Evolutionary conservation across 2,329 filamentous ascomycete genomes (phyloP).

Genomic region (Cytospora piceae): DNA sequence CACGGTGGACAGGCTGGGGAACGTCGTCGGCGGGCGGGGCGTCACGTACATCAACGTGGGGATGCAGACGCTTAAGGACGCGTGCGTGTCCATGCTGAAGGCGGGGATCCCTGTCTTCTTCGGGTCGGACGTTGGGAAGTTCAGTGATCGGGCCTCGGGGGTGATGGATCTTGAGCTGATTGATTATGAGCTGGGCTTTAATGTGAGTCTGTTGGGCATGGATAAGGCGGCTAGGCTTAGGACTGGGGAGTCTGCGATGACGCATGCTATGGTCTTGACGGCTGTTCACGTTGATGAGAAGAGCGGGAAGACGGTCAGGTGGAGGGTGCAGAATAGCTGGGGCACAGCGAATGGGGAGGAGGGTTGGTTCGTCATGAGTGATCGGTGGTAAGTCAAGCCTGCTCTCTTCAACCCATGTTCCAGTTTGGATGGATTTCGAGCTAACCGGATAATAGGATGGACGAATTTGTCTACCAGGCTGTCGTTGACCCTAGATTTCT

Average conservation of each 20-base stretch:
- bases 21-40: slow-evolving; percentile 75
- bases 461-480: slow-evolving; percentile 83
- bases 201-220: slow-evolving; percentile 72
- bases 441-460: slow-evolving; percentile 49
- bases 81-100: slow-evolving; percentile 77
- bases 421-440: not conserved
- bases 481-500: slow-evolving; percentile 77
- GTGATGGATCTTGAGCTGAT: slow-evolving; percentile 81
- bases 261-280: slow-evolving; percentile 90
- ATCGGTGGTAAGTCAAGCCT: slow-evolving; percentile 56
- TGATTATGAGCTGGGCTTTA: slow-evolving; percentile 85
- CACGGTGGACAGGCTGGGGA: slow-evolving; percentile 78
- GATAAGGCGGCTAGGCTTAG: slow-evolving; percentile 75
- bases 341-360: slow-evolving; percentile 69
- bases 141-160: slow-evolving; percentile 67
- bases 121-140: slow-evolving; percentile 85
- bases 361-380: slow-evolving; percentile 89
- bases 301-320: slow-evolving; percentile 67
- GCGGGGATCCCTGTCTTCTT: slow-evolving; percentile 85
- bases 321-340: slow-evolving; percentile 90
- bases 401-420: not conserved
- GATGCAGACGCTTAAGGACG: slow-evolving; percentile 71
- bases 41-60: slow-evolving; percentile 84
- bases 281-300: slow-evolving; percentile 76
- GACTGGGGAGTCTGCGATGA: slow-evolving; percentile 81